Percentiles rank a stretch among this genome's conserved stretches.
Conservation (phyloP, 1,139 yeast species). For the Yamadazyma trypodendri region DNA sequence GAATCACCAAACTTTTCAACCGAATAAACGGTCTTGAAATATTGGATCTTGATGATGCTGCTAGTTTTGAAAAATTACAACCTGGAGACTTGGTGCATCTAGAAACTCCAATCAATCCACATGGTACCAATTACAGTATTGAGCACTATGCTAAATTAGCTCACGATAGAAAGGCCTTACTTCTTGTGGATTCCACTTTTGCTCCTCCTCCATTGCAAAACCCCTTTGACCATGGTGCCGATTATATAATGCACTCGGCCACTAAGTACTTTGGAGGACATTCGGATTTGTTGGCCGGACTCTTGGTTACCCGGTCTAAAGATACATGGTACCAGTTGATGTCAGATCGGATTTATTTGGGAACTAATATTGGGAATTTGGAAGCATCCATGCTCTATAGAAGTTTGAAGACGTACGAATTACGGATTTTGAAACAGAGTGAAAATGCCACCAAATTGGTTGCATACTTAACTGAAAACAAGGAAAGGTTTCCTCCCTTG, state of each 20-base stretch:
- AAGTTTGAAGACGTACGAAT: conserved; percentile 74
- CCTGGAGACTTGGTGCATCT: conserved; percentile 78
- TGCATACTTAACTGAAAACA: conserved; percentile 51
- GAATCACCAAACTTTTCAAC: conserved; percentile 59
- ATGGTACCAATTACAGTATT: conserved; percentile 68
- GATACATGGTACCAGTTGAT: conserved; percentile 45
- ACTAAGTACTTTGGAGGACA: conserved; percentile 94
- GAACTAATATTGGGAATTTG: conserved; percentile 75
- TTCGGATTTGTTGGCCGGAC: conserved; percentile 86
- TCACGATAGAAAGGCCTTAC: conserved; percentile 64
- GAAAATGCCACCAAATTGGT: conserved; percentile 65
- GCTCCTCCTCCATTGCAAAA: conserved; percentile 91
- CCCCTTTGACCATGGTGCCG: conserved; percentile 80
- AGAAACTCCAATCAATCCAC: conserved; percentile 89
- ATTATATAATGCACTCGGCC: conserved; percentile 83
- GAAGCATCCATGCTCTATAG: conserved; percentile 74
- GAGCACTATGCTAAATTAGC: conserved; percentile 62
- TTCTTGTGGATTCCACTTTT: conserved; percentile 81
- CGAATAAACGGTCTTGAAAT: conserved; percentile 60
- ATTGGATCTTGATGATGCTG: conserved; percentile 38
- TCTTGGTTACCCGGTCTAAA: conserved; percentile 59
- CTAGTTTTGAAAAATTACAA: conserved; percentile 48
- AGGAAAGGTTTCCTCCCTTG: conserved; percentile 47
- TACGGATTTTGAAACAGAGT: conserved; percentile 68
- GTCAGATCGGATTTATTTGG: conserved; percentile 65